Evolutionary conservation across 805 yeast genomes (phyloP), one percentile per base, ranked within the genome.

Genomic region (Lachancea meyersii): DNA sequence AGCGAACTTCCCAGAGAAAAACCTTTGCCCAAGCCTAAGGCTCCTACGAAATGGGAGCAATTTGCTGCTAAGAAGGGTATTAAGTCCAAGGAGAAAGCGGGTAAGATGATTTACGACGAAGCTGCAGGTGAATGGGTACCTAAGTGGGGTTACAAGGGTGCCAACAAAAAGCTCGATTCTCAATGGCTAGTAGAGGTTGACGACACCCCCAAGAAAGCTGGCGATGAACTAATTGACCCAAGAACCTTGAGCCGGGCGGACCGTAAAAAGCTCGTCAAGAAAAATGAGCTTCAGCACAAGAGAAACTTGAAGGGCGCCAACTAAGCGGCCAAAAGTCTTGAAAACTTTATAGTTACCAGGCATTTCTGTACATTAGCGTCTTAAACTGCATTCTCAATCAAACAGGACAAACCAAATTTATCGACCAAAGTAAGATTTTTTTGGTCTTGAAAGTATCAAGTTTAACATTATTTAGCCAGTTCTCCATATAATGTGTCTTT

Each of bases 121-220:
- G 93, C 76, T 24, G 68, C 77, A 23, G 89, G 91, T 40, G 89
- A 88, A 67, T 93, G 98, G 98, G 96, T 83, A 48, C 91, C 95
- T 55, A 91, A 88, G 67, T 93, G 98, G 98, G 99, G 99, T 47
- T 91, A 83, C 71, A 82, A 84, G 51, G 97, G 97, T 58, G 79
- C 79, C 67, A 93, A 93, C 67, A 91, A 93, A 69, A 77, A 79
- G 43, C 59, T 80, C 53, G 97, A 91, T 57, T 69, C 75, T 57
- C 97, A 93, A 66, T 93, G 98, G 98, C 73, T 87, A 59, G 97
- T 91, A 45, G 99, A 93, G 68, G 85, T 91, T 47, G 86, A 86
- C 46, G 94, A 85, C 41, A 75, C 80, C 53, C 80, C 73, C 22
- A 73, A 76, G 58, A 73, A 73, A 33, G 71, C 77, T 30, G 71